Evolutionary conservation across 306 rosid species (phyloP).

Genomic region (Hippophae rhamnoides): DNA sequence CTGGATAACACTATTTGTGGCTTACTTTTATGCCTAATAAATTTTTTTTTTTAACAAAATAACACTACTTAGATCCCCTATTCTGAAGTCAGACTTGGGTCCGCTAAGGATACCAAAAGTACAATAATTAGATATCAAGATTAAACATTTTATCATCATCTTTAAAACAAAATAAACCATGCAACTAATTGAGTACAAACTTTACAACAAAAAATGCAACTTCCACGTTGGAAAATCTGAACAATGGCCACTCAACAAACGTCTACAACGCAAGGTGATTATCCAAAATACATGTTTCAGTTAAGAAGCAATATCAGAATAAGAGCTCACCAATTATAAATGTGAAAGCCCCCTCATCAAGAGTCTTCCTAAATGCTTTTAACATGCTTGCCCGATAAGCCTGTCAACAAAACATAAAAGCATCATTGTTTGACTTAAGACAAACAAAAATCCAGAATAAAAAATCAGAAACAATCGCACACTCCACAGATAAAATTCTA

Average conservation of each 20-base stretch:
- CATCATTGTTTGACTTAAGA: neutral
- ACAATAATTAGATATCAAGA: constrained; percentile 5
- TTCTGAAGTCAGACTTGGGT: constrained; percentile 15
- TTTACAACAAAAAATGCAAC: constrained; percentile 24
- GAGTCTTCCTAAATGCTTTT: constrained; percentile 91
- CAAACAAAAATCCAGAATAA: neutral
- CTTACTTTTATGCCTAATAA: constrained; percentile 23
- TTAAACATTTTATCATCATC: constrained; percentile 9
- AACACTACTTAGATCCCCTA: constrained; percentile 12
- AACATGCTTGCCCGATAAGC: constrained; percentile 94
- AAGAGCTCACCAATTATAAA: constrained; percentile 77
- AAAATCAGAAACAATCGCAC: neutral
- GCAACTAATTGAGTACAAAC: constrained; percentile 26
- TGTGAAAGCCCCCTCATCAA: constrained; percentile 83
- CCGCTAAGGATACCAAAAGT: constrained; percentile 1
- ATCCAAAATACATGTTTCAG: constrained; percentile 1
- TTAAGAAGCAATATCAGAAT: constrained; percentile 9
- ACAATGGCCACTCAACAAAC: constrained; percentile 15
- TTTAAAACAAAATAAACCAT: constrained; percentile 16
- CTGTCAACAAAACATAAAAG: constrained; percentile 29
- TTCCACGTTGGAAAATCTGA: constrained; percentile 24
- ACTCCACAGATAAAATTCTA: neutral
- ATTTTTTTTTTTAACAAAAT: constrained; percentile 11
- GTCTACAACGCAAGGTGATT: constrained; percentile 4
- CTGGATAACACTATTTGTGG: constrained; percentile 27